Percentiles rank a stretch among this genome's conserved stretches.
Conservation (phyloP, 352 stramenopile species). For the Pythium volutum region DNA sequence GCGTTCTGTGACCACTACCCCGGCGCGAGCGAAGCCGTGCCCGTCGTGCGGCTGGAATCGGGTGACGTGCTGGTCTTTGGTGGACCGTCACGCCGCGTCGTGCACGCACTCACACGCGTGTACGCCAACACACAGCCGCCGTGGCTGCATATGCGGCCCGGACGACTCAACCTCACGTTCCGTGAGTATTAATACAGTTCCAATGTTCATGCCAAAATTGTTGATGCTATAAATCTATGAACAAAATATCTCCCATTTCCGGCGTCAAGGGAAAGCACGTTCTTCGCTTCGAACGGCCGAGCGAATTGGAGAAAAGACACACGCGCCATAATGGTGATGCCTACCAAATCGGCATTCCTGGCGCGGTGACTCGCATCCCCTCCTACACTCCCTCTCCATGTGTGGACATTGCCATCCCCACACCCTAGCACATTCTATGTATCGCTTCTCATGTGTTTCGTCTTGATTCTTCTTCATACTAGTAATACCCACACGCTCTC, state of each 20-base stretch:
- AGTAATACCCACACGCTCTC: neutral
- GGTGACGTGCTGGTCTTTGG: constrained; percentile 76
- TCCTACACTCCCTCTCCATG: too few relatives aligned
- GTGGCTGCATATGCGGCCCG: constrained; percentile 57
- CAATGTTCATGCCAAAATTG: too few relatives aligned
- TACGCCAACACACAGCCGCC: constrained; percentile 48
- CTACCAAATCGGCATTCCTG: too few relatives aligned
- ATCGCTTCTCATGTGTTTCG: neutral
- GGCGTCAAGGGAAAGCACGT: neutral
- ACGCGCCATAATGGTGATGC: too few relatives aligned
- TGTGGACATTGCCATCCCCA: too few relatives aligned
- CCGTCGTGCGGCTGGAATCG: constrained; percentile 59
- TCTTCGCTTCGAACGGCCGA: neutral
- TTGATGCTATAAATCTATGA: too few relatives aligned
- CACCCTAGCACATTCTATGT: too few relatives aligned
- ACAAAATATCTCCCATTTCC: neutral
- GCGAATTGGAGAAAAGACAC: neutral
- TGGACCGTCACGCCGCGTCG: constrained; percentile 48
- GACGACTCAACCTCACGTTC: constrained; percentile 72
- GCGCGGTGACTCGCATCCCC: too few relatives aligned
- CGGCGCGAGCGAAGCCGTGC: constrained; percentile 35
- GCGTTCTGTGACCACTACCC: constrained; percentile 69
- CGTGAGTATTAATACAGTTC: constrained; percentile 42
- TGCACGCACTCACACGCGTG: constrained; percentile 64
- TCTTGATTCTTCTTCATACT: constrained; percentile 11